A percentile compares a stretch with the other conserved stretches of the same genome.
Evolutionary conservation across 2,329 filamentous ascomycete genomes (phyloP).

Genomic region (Ampelomyces quisqualis): DNA sequence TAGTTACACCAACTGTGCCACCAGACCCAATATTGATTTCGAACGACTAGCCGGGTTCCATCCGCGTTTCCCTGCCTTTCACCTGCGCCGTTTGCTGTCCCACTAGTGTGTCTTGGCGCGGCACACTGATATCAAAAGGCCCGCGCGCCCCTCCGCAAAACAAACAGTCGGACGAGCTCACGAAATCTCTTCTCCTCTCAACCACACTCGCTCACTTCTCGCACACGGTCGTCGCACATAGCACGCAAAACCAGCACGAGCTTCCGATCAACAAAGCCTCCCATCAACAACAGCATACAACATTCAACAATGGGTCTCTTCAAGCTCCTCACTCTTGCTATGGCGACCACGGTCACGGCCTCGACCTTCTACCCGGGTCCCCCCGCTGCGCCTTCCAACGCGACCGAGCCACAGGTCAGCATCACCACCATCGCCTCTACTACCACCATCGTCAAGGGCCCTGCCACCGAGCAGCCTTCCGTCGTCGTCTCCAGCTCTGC

Average conservation of each 20-base stretch:
- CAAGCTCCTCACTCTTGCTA: not conserved
- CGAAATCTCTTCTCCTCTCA: not conserved
- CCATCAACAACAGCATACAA: not conserved
- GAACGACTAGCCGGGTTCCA: not conserved
- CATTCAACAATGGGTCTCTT: slow-evolving; percentile 1
- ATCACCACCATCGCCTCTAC: not conserved
- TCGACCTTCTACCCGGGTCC: not conserved
- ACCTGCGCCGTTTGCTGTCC: not conserved
- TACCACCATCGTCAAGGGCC: not conserved
- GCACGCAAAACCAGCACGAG: not conserved
- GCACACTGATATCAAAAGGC: not conserved
- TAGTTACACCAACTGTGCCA: not conserved
- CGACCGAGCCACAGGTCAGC: not conserved
- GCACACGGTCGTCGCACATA: too few relatives aligned
- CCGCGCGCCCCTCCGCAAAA: not conserved
- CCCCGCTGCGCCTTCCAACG: not conserved
- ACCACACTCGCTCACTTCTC: slow-evolving; percentile 1
- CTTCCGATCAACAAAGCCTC: not conserved
- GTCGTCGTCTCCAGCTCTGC: not conserved
- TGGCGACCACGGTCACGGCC: not conserved
- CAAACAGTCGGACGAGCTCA: not conserved
- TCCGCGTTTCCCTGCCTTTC: too few relatives aligned
- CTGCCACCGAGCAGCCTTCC: not conserved
- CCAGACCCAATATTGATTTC: not conserved
- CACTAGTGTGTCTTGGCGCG: not conserved